Conservation (phyloP, 139 green algal genomes). For the Chlamydomonas incerta region DNA sequence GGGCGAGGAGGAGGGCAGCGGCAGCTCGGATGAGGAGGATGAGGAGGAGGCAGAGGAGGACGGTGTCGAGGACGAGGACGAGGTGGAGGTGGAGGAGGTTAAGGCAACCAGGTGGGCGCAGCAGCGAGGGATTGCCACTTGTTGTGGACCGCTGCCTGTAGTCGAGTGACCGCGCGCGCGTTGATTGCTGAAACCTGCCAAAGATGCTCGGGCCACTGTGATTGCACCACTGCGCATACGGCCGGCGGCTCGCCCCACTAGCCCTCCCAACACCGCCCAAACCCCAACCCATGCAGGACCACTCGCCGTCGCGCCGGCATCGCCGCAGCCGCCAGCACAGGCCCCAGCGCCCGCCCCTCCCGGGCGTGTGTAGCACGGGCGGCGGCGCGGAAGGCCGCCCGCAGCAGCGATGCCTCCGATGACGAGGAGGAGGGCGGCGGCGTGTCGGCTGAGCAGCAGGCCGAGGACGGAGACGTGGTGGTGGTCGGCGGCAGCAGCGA, state of each 20-base stretch:
- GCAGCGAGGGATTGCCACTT: too few species aligned
- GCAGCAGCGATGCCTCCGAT: neutral
- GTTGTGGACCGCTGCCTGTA: too few species aligned
- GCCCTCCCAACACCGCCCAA: too few species aligned
- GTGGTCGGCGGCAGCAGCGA: neutral
- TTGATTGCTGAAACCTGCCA: too few species aligned
- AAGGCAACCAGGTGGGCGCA: neutral
- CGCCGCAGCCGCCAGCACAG: too few species aligned
- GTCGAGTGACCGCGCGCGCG: too few species aligned
- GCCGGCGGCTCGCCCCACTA: too few species aligned
- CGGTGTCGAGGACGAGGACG: neutral
- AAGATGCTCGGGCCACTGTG: too few species aligned
- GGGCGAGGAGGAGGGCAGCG: neutral
- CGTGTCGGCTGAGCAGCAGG: conserved; percentile 23
- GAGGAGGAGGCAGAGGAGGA: neutral
- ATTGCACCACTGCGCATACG: too few species aligned
- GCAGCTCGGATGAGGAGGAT: neutral
- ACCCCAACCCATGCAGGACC: too few species aligned
- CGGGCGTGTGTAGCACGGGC: neutral
- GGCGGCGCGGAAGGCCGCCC: neutral
- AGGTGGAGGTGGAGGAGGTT: neutral
- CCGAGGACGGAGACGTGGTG: conserved; percentile 3
- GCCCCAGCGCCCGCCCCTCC: neutral
- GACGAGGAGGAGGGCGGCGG: neutral
- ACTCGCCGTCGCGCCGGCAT: too few species aligned